phyloP scores from a whole-genome alignment of 2,329 filamentous ascomycete species.

The Pseudogymnoascus sp. region DNA sequence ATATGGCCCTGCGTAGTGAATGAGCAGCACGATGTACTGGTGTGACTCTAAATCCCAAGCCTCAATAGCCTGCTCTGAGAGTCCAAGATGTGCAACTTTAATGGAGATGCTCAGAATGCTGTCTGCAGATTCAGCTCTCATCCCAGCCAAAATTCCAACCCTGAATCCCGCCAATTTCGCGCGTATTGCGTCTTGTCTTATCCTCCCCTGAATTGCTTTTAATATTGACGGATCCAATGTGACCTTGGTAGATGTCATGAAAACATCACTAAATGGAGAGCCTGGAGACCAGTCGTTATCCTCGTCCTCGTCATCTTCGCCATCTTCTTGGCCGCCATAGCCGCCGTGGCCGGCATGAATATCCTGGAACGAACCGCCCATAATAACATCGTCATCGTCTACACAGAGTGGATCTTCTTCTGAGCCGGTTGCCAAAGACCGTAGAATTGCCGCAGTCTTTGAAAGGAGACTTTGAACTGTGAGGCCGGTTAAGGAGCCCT shows the following conservation, averaged over 20 bases:
- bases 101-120: slow-evolving; percentile 60
- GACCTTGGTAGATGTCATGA: slow-evolving; percentile 27
- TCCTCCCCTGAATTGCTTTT: slow-evolving; percentile 16
- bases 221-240: slow-evolving; percentile 29
- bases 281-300: slow-evolving; percentile 16
- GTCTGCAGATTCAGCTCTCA: slow-evolving; percentile 34
- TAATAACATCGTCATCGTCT: slow-evolving; percentile 4
- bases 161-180: slow-evolving; percentile 62
- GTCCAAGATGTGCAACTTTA: slow-evolving; percentile 59
- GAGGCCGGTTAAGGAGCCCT: slow-evolving; percentile 18
- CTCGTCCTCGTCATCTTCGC: slow-evolving; percentile 14
- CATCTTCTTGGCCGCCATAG: not conserved
- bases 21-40: slow-evolving; percentile 68
- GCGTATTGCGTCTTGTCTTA: slow-evolving; percentile 35
- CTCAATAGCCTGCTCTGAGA: slow-evolving; percentile 66
- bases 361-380: not conserved
- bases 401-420: not conserved
- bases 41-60: slow-evolving; percentile 64
- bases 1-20: slow-evolving; percentile 60
- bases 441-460: not conserved
- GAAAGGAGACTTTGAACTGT: slow-evolving; percentile 11
- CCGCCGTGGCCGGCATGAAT: not conserved
- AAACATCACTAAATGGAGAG: not conserved
- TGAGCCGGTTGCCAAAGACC: not conserved
- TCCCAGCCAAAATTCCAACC: slow-evolving; percentile 53